Percentiles rank a stretch among this genome's conserved stretches.
Conservation (phyloP, 768 basidiomycete genomes). For the Tulasnella sp. region DNA sequence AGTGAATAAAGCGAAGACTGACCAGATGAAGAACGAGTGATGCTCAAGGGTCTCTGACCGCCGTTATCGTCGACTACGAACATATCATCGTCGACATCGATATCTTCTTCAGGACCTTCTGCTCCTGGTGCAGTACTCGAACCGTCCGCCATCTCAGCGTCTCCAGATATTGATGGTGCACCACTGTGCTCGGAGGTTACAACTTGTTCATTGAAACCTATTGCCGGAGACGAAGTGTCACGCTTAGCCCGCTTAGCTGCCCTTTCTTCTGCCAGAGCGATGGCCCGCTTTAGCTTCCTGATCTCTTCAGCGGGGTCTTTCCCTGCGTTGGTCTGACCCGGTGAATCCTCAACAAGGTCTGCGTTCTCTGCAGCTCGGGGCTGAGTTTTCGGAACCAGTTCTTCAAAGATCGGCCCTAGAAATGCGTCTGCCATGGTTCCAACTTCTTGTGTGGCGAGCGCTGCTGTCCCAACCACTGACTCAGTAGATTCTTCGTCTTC, state of each 20-base stretch:
- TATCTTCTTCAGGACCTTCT: background rate
- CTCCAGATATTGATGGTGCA: background rate
- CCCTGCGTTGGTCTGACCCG: too few relatives aligned
- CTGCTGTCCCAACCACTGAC: background rate
- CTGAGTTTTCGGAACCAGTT: background rate
- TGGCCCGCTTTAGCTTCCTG: background rate
- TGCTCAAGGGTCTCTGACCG: too few relatives aligned
- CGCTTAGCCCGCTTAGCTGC: background rate
- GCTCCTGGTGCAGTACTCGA: too few relatives aligned
- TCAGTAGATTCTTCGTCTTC: background rate
- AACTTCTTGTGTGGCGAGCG: background rate
- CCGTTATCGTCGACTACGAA: background rate
- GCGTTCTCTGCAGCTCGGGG: background rate
- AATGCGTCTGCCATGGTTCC: constrained; percentile 5
- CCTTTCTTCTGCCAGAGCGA: constrained; percentile 6
- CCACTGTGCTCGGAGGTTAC: background rate
- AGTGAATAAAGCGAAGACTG: background rate
- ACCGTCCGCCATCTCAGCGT: too few relatives aligned
- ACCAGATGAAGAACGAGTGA: too few relatives aligned
- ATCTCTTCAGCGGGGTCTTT: background rate
- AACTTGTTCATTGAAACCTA: background rate
- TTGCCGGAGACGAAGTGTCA: background rate
- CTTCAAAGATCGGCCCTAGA: constrained; percentile 2
- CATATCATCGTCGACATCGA: background rate
- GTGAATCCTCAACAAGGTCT: background rate